phyloP scores from a whole-genome alignment of 192 early-diverging fungal species.

The Physocladia obscura region DNA sequence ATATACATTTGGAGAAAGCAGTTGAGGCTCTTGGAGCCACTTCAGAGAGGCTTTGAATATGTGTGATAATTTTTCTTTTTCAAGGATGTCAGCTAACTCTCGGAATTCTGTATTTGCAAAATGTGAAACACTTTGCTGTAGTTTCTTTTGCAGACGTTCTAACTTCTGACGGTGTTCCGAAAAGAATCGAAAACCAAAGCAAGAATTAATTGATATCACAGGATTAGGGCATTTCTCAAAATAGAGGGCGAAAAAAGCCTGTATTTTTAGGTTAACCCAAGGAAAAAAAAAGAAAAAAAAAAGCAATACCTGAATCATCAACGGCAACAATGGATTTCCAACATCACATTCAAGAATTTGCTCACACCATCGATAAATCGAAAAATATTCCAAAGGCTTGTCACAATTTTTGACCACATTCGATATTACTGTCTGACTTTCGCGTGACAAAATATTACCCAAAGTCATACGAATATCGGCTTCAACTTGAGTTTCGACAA shows the following conservation, averaged over 20 bases:
- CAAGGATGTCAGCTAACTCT: neutral
- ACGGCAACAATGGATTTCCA: constrained; percentile 23
- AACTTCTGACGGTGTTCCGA: constrained; percentile 13
- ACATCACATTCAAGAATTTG: constrained; percentile 8
- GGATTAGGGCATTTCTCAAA: constrained; percentile 32
- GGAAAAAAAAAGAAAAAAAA: too few relatives aligned
- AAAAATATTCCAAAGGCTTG: constrained; percentile 31
- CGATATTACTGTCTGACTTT: neutral
- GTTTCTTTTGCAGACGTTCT: constrained; percentile 12
- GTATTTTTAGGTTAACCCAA: too few relatives aligned
- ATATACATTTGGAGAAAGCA: constrained; percentile 18
- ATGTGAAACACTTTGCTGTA: neutral
- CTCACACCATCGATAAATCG: constrained; percentile 20
- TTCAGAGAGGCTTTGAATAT: constrained; percentile 2
- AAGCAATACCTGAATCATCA: constrained; percentile 23
- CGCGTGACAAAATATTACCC: constrained; percentile 18
- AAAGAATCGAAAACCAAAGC: constrained; percentile 38
- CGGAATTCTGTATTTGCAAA: neutral
- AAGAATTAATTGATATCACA: neutral
- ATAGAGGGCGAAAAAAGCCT: constrained; percentile 39
- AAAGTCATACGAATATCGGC: constrained; percentile 23
- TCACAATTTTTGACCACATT: neutral
- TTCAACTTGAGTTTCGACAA: constrained; percentile 33
- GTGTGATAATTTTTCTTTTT: neutral
- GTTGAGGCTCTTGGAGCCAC: constrained; percentile 21